Evolutionary conservation across 2,329 filamentous ascomycete species (phyloP).

Genomic region (Clarireedia monteithiana): DNA sequence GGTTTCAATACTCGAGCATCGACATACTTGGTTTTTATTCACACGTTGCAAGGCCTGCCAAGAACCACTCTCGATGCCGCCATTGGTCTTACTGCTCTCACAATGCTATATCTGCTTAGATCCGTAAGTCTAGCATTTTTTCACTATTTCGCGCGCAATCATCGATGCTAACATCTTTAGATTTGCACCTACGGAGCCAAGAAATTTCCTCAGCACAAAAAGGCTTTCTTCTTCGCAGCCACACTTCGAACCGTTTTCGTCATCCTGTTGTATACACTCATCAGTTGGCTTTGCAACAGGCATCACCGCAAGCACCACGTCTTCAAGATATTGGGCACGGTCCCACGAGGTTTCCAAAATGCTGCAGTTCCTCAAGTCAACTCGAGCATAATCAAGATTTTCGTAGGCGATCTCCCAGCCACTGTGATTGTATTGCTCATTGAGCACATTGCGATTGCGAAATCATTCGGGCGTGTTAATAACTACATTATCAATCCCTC

Average conservation of each 20-base stretch:
- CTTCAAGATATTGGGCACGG: conserved; percentile 66
- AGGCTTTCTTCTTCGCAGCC: conserved; percentile 80
- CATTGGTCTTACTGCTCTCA: conserved; percentile 76
- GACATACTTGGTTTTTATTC: conserved; percentile 77
- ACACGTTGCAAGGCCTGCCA: conserved; percentile 66
- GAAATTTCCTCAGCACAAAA: conserved; percentile 60
- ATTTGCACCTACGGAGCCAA: conserved; percentile 58
- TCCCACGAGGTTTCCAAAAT: conserved; percentile 82
- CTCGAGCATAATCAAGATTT: conserved; percentile 55
- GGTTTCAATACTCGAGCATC: conserved; percentile 57
- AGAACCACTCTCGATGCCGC: conserved; percentile 69
- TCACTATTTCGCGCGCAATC: too few species aligned
- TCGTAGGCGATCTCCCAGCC: conserved; percentile 68
- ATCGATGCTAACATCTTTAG: background rate
- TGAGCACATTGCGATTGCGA: conserved; percentile 94
- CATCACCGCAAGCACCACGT: conserved; percentile 52
- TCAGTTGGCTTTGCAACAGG: conserved; percentile 79
- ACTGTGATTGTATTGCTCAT: conserved; percentile 91
- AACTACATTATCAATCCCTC: conserved; percentile 95
- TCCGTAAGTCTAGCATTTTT: conserved; percentile 21
- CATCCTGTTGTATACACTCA: conserved; percentile 84
- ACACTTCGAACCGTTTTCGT: conserved; percentile 88
- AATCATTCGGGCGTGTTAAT: conserved; percentile 92
- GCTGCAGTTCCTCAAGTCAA: conserved; percentile 66
- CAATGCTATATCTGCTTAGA: conserved; percentile 71